Conservation (phyloP, 192 early-diverging fungal genomes). For the Spizellomyces punctatus region DNA sequence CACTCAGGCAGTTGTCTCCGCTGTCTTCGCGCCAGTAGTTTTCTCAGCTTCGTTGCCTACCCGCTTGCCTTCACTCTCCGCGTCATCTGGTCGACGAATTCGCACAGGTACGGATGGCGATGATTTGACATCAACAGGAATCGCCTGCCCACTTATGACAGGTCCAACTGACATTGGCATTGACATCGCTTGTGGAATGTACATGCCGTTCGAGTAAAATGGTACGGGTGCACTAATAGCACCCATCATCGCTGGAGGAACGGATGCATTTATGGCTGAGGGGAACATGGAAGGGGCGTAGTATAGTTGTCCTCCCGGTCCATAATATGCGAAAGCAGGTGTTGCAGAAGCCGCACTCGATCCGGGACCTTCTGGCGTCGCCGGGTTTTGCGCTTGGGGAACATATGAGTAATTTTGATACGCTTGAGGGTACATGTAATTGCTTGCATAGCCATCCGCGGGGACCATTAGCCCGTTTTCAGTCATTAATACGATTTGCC, state of each 20-base stretch:
- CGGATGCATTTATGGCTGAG: no score
- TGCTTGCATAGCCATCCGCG: not conserved
- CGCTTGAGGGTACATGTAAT: constrained; percentile 10
- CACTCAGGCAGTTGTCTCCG: no score
- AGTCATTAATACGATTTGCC: constrained; percentile 17
- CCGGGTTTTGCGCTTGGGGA: no score
- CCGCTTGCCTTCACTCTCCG: no score
- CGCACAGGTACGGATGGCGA: not conserved
- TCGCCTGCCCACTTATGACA: not conserved
- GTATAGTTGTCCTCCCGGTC: constrained; percentile 7
- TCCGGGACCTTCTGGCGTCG: no score
- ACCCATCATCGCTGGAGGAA: not conserved
- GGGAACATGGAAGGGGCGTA: not conserved
- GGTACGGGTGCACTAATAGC: not conserved
- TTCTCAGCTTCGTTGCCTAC: no score
- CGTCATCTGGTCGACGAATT: constrained; percentile 6
- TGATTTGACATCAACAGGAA: not conserved
- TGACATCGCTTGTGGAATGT: constrained; percentile 5
- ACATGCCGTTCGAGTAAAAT: constrained; percentile 4
- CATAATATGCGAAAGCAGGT: not conserved
- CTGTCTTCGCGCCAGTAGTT: no score
- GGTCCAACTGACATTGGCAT: not conserved
- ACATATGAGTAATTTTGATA: no score
- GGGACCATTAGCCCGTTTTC: constrained; percentile 17
- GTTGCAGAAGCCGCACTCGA: not conserved